Evolutionary conservation across 129 eudicot genomes (phyloP), one percentile per base, ranked within the genome.

Genomic region (Artemisia tridentata): DNA sequence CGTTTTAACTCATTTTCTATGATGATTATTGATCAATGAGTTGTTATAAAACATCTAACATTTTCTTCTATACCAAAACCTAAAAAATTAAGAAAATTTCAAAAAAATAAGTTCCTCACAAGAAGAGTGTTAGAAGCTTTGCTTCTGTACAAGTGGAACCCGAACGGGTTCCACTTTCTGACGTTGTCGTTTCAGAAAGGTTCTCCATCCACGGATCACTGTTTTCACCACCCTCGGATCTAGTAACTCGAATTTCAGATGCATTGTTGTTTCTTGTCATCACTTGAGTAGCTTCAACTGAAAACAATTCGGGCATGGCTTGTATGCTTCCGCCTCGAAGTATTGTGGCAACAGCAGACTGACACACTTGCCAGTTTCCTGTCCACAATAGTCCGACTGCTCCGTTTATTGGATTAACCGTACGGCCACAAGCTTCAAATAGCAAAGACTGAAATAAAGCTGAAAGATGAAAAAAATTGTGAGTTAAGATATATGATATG

Each of bases 341-440:
- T 18, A 90, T 85, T 0, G 91, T 87, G 61, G 82, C 91, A 23
- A 87, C 95, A 4, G 96, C 96, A 9, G 84, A 69, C 47, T 83
- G 88, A 58, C 96, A 90, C 16, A 83, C 54, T 71, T 81, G 88
- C 96, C 96, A 90, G 80, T 90, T 87, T 13, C 96, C 96, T 3
- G 88, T 83, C 91, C 85, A 79, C 18, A 90, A 57, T 20, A 90
- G 72, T 18, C 96, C 96, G 11, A 87, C 85, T 17, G 91, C 95
- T 56, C 96, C 96, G 69, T 78, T 71, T 56, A 78, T 65, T 8
- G 82, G 82, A 71, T 78, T 78, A 67, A 78, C 62, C 63, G 82
- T 78, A 63, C 82, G 78, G 1, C 78, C 82, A 65, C 82, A 78
- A 0, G 82, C 78, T 57, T 78, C 82, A 12, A 73, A 72, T 27